Percentiles rank a stretch among this genome's conserved stretches.
These are phyloP conservation scores for Ceratobasidium papillatum DNA, from an alignment of 1,284 basidiomycete genomes.

Conservation along the genomic window DNA sequence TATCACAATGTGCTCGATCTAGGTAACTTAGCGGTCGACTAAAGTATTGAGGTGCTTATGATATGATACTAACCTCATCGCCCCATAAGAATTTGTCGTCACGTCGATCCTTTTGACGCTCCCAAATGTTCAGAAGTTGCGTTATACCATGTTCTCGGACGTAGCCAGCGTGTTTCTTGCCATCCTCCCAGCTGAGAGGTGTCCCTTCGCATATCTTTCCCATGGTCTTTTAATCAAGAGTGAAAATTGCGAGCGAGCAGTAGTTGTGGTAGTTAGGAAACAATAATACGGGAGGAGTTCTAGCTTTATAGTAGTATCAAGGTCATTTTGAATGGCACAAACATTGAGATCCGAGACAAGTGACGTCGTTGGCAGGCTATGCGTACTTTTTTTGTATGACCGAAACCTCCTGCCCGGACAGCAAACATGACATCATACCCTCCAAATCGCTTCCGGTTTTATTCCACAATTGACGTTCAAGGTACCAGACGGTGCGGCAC, in stretches of 20 bases:
- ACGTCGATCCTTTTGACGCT: slow-evolving; percentile 85
- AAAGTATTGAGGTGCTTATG: slow-evolving; percentile 52
- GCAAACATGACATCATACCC: background rate
- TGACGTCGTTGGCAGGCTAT: background rate
- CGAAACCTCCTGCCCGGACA: background rate
- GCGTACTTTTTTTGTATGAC: too few species aligned
- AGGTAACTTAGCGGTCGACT: background rate
- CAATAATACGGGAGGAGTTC: background rate
- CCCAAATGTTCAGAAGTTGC: slow-evolving; percentile 95
- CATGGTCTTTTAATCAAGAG: slow-evolving; percentile 60
- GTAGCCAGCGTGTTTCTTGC: slow-evolving; percentile 87
- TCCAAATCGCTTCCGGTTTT: too few species aligned
- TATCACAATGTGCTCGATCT: slow-evolving; percentile 98
- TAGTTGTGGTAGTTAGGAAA: too few species aligned
- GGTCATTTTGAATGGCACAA: background rate
- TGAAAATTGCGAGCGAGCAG: background rate
- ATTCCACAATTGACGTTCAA: too few species aligned
- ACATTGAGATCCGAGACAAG: background rate
- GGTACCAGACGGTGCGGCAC: too few species aligned
- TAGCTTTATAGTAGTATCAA: background rate
- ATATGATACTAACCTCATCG: too few species aligned
- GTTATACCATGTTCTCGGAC: slow-evolving; percentile 92
- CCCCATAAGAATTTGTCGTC: slow-evolving; percentile 98
- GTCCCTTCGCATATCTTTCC: slow-evolving; percentile 94
- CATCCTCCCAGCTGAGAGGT: slow-evolving; percentile 90